phyloP scores from a whole-genome alignment of 2,329 filamentous ascomycete genomes.

The Hypoxylon sp. region DNA sequence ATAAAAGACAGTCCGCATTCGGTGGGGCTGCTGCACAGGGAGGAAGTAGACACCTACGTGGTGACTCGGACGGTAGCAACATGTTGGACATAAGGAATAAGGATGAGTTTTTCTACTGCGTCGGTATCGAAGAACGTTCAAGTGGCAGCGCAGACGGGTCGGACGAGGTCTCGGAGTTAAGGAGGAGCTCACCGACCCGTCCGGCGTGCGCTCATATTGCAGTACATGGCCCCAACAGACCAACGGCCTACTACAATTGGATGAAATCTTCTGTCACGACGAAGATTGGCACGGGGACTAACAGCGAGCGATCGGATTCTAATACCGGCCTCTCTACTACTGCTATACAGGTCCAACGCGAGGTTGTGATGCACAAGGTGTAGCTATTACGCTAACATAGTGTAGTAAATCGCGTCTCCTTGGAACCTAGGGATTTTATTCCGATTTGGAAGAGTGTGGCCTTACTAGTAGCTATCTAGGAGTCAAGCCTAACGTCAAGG shows the following conservation, averaged over 20 bases:
- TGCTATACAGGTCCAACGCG: constrained; percentile 44
- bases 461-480: background rate
- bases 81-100: constrained; percentile 15
- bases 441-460: background rate
- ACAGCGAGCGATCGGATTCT: constrained; percentile 3
- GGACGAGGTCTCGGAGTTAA: constrained; percentile 26
- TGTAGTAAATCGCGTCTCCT: background rate
- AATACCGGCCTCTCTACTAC: constrained; percentile 26
- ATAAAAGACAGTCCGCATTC: constrained; percentile 29
- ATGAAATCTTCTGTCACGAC: constrained; percentile 45
- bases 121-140: constrained; percentile 20
- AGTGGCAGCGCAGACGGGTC: constrained; percentile 34
- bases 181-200: constrained; percentile 20
- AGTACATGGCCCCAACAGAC: constrained; percentile 2
- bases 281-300: constrained; percentile 39
- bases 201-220: constrained; percentile 32
- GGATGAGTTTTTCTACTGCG: constrained; percentile 35
- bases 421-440: too few species aligned
- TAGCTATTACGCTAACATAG: constrained; percentile 15
- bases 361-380: constrained; percentile 41
- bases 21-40: constrained; percentile 19
- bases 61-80: constrained; percentile 36
- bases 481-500: background rate
- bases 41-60: constrained; percentile 38
- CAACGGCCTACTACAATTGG: constrained; percentile 34